Conservation (phyloP, 2,329 filamentous ascomycete species). For the Penicillium sp. region DNA sequence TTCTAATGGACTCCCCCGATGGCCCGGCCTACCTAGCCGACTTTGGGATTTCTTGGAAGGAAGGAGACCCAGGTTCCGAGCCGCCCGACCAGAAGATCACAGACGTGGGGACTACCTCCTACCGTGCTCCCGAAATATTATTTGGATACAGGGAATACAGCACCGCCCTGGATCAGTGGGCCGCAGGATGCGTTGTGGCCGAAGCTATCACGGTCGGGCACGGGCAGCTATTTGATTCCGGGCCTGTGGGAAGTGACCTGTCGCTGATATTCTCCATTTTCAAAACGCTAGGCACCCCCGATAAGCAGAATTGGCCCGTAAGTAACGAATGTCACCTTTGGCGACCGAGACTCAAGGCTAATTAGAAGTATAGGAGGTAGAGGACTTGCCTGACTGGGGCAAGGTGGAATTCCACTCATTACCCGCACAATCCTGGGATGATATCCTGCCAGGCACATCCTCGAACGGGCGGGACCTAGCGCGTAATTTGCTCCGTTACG, state of each 20-base stretch:
- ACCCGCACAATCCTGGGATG: slow-evolving; percentile 67
- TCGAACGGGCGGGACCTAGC: slow-evolving; percentile 68
- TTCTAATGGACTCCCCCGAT: slow-evolving; percentile 69
- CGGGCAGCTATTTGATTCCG: slow-evolving; percentile 77
- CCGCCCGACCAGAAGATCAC: slow-evolving; percentile 73
- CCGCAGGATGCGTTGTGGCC: slow-evolving; percentile 79
- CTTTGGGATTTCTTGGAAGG: slow-evolving; percentile 90
- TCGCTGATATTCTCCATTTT: slow-evolving; percentile 92
- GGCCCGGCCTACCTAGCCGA: slow-evolving; percentile 83
- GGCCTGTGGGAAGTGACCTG: slow-evolving; percentile 89
- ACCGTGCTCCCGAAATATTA: slow-evolving; percentile 85
- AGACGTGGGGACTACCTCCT: slow-evolving; percentile 90
- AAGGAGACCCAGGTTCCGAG: slow-evolving; percentile 63
- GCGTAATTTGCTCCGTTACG: slow-evolving; percentile 70
- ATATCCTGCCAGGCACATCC: slow-evolving; percentile 67
- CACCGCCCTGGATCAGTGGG: slow-evolving; percentile 83
- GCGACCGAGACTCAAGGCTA: slow-evolving; percentile 1
- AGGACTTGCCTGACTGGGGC: slow-evolving; percentile 79
- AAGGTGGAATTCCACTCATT: slow-evolving; percentile 82
- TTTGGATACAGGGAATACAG: slow-evolving; percentile 81
- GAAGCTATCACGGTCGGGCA: slow-evolving; percentile 66
- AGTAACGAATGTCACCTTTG: slow-evolving; percentile 27
- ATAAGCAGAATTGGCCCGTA: slow-evolving; percentile 79
- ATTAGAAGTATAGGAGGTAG: slow-evolving; percentile 35
- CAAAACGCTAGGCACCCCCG: slow-evolving; percentile 85